Conservation (phyloP, 805 yeast genomes). For the Groenewaldozyma tartarivorans region DNA sequence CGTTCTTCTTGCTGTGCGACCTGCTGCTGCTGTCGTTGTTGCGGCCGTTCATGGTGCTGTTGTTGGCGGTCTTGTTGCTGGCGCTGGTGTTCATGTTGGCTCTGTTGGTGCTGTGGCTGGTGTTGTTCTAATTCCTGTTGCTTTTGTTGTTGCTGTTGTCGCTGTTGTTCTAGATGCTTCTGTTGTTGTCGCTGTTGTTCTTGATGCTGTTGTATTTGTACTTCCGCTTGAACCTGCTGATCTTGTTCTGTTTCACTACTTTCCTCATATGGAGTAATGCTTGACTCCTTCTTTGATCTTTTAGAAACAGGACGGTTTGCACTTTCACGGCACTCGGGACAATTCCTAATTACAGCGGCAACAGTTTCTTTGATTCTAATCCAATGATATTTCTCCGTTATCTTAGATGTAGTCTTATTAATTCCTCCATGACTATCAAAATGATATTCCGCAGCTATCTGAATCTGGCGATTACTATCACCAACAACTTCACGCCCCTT, state of each 20-base stretch:
- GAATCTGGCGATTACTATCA: slow-evolving; percentile 64
- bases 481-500: slow-evolving; percentile 78
- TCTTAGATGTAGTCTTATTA: slow-evolving; percentile 69
- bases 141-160: no score
- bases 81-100: no score
- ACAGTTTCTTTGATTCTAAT: slow-evolving; percentile 83
- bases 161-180: no score
- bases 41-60: background rate
- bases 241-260: no score
- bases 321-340: slow-evolving; percentile 60
- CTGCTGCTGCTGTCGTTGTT: slow-evolving; percentile 5
- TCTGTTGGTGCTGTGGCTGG: no score
- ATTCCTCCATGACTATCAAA: slow-evolving; percentile 71
- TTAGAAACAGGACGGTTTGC: slow-evolving; percentile 21
- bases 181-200: slow-evolving; percentile 3
- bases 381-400: slow-evolving; percentile 85
- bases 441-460: slow-evolving; percentile 66
- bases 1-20: no score
- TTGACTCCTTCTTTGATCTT: slow-evolving; percentile 17
- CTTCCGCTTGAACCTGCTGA: slow-evolving; percentile 7
- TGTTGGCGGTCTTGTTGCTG: slow-evolving; percentile 4
- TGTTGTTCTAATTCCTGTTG: no score
- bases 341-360: slow-evolving; percentile 63
- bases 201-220: background rate
- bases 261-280: no score